Evolutionary conservation across 306 rosid species (phyloP), one percentile per base, ranked within the genome.

Genomic region (Cucurbita maxima): DNA sequence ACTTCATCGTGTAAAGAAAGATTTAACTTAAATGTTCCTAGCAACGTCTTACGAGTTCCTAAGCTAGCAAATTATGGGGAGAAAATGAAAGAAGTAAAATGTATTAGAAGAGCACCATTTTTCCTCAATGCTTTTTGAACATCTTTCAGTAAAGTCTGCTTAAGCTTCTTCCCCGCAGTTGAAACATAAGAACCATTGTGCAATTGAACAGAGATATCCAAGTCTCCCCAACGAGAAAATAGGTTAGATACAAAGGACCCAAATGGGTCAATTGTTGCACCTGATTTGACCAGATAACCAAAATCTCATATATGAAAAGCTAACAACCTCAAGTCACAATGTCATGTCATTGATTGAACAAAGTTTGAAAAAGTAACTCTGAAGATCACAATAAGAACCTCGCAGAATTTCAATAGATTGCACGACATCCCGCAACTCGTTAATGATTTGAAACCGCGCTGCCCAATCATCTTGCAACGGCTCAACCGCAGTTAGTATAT

Each of bases 231-330:
- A 34, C 85, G 80, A 1, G 95, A 79, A 79, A 89, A 94, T 63
- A 90, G 92, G 79, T 81, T 81, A 19, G 97, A 90, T 41, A 86
- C 92, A 84, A 91, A 91, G 37, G 97, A 94, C 43, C 99, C 99
- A 85, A 85, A 94, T n/a, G 97, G 95, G 79, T 91, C 97, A 72
- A 91, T 87, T 50, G 83, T 87, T 78, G 99, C 96, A 75, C 98
- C 98, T 94, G 89, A 67, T 86, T 76, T 58, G 22, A 77, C 37
- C 77, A 74, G 66, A 25, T 57, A 76, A 78, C 76, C 74, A 37
- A 57, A 60, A 80, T 64, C 66, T 64, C 78, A 76, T 71, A 50
- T 60, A 69, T 62, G 40, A 51, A 67, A 77, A 45, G 40, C 30
- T 10, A 34, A 14, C 60, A 41, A 58, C 43, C 41, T n/a, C 41